Conservation (phyloP, 2,329 filamentous ascomycete species). For the Aspergillus viridinutans region DNA sequence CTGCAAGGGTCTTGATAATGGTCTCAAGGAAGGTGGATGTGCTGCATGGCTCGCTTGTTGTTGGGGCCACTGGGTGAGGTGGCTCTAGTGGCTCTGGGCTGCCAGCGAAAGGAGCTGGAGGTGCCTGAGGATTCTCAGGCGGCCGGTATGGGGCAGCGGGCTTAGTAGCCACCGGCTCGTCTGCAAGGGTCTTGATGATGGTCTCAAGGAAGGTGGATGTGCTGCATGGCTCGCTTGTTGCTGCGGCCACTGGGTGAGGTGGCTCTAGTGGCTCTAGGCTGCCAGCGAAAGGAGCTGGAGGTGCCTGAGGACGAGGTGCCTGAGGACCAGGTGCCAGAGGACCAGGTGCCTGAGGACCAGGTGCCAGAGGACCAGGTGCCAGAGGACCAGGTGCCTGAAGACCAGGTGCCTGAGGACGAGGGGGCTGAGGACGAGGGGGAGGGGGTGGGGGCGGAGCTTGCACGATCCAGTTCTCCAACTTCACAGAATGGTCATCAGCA, state of each 20-base stretch:
- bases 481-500: constrained; percentile 22
- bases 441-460: not conserved
- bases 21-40: not conserved
- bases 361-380: too few species aligned
- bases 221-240: not conserved
- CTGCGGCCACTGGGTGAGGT: too few species aligned
- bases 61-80: too few species aligned
- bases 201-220: not conserved
- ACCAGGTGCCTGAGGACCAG: too few species aligned
- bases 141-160: not conserved
- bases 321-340: too few species aligned
- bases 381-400: too few species aligned
- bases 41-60: not conserved
- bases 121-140: not conserved
- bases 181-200: not conserved
- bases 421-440: not conserved
- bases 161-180: not conserved
- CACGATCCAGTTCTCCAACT: constrained; percentile 11
- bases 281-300: too few species aligned
- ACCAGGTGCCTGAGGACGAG: not conserved
- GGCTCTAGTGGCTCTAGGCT: too few species aligned
- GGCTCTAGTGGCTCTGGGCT: too few species aligned
- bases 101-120: too few species aligned
- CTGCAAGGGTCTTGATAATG: not conserved
- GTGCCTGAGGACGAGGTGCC: too few species aligned